Conservation (phyloP, 768 basidiomycete genomes). For the Atractiella rhizophila region DNA sequence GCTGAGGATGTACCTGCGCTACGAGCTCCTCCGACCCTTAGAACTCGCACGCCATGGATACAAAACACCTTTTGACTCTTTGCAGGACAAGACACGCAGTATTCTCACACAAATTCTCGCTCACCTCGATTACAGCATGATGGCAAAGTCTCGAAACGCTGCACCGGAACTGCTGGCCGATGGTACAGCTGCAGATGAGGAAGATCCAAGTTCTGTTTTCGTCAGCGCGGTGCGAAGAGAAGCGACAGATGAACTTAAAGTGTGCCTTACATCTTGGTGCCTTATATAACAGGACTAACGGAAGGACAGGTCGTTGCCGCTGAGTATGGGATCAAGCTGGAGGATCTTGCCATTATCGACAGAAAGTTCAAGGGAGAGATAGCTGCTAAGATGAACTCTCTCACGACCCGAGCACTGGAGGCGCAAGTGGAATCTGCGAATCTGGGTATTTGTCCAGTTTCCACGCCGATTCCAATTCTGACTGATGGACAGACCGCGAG, state of each 20-base stretch:
- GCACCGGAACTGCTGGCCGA: slow-evolving; percentile 47
- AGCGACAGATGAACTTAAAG: slow-evolving; percentile 68
- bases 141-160: slow-evolving; percentile 26
- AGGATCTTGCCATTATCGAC: slow-evolving; percentile 67
- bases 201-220: slow-evolving; percentile 47
- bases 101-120: slow-evolving; percentile 67
- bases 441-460: slow-evolving; percentile 23
- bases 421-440: slow-evolving; percentile 60
- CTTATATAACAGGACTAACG: too few relatives aligned
- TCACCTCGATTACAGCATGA: slow-evolving; percentile 25
- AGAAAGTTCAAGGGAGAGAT: slow-evolving; percentile 74
- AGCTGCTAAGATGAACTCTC: slow-evolving; percentile 1
- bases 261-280: too few relatives aligned
- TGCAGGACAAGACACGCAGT: slow-evolving; percentile 57
- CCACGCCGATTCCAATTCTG: neutral
- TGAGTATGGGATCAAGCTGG: slow-evolving; percentile 59
- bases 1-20: slow-evolving; percentile 60
- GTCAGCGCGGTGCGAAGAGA: slow-evolving; percentile 54
- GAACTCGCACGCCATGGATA: slow-evolving; percentile 61
- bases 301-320: slow-evolving; percentile 50
- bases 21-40: slow-evolving; percentile 33
- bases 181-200: slow-evolving; percentile 35
- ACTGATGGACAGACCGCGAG: slow-evolving; percentile 35
- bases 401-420: slow-evolving; percentile 52
- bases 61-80: slow-evolving; percentile 52